Evolutionary conservation across 805 yeast species (phyloP).

Genomic region (Candida succiphila): DNA sequence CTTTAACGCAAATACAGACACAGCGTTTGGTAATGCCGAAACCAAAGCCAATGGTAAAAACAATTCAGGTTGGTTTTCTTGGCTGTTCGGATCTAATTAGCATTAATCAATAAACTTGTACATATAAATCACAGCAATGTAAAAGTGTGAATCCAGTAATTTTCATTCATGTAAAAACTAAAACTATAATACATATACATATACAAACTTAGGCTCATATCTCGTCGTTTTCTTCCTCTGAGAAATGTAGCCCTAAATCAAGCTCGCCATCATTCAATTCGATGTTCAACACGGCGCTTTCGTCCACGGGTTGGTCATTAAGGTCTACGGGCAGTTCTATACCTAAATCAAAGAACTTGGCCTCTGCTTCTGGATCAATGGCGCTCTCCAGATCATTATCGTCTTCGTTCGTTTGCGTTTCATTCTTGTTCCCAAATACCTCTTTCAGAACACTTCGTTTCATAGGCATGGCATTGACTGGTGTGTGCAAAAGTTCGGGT

Average conservation of each 20-base stretch:
- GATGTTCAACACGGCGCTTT: conserved; percentile 2
- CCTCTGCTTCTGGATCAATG: conserved; percentile 10
- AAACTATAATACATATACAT: background rate
- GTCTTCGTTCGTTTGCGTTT: conserved; percentile 1
- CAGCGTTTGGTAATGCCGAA: background rate
- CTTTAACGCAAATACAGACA: conserved; percentile 13
- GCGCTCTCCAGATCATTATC: conserved; percentile 11
- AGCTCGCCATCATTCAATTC: background rate
- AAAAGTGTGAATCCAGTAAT: background rate
- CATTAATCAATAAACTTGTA: background rate
- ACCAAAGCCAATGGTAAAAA: background rate
- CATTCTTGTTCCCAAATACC: conserved; percentile 13
- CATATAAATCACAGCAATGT: background rate
- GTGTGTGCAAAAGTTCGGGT: conserved; percentile 30
- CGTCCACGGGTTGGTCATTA: conserved; percentile 9
- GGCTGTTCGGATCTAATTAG: conserved; percentile 1
- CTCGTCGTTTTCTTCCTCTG: background rate
- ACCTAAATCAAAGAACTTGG: conserved; percentile 4
- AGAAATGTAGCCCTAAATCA: background rate
- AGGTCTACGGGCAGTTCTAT: conserved; percentile 2
- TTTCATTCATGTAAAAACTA: background rate
- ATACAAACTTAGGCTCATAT: background rate
- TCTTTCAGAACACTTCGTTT: conserved; percentile 19
- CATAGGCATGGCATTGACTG: conserved; percentile 34
- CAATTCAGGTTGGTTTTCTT: conserved; percentile 1